These are phyloP conservation scores for Warburgia ugandensis DNA, from an alignment of 164 flowering plant species.

Conservation along the genomic window DNA sequence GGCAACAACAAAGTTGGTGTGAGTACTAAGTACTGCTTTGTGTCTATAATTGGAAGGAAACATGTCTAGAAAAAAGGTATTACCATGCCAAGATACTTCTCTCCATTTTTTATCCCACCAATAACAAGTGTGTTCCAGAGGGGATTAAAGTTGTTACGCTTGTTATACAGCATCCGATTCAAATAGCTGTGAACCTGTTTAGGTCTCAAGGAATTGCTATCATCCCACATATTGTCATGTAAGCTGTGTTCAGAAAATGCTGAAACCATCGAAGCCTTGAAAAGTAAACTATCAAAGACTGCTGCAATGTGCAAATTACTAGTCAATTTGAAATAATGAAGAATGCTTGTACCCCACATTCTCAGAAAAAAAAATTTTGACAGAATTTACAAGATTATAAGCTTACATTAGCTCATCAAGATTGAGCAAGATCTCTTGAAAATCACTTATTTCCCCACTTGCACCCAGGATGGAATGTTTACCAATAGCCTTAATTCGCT, in stretches of 20 bases:
- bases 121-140: slow-evolving; percentile 95
- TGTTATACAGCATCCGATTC: slow-evolving; percentile 36
- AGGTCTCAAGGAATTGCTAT: slow-evolving; percentile 92
- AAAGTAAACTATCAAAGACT: too few species aligned
- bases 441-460: slow-evolving; percentile 98
- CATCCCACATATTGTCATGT: slow-evolving; percentile 98
- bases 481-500: slow-evolving; percentile 76
- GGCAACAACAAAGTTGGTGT: too few species aligned
- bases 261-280: too few species aligned
- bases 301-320: too few species aligned
- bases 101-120: slow-evolving; percentile 91
- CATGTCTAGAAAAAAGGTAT: neutral
- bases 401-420: slow-evolving; percentile 94
- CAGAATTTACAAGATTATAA: neutral
- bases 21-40: too few species aligned
- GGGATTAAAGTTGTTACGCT: slow-evolving; percentile 47
- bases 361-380: neutral
- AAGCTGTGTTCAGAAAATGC: too few species aligned
- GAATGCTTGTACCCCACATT: neutral
- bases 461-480: slow-evolving; percentile 93
- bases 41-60: neutral
- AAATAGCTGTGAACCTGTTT: slow-evolving; percentile 88
- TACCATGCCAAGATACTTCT: slow-evolving; percentile 95
- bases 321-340: neutral
- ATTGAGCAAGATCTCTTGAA: slow-evolving; percentile 78